Conservation (phyloP, 1,284 basidiomycete genomes). For the Flammula alnicola region DNA sequence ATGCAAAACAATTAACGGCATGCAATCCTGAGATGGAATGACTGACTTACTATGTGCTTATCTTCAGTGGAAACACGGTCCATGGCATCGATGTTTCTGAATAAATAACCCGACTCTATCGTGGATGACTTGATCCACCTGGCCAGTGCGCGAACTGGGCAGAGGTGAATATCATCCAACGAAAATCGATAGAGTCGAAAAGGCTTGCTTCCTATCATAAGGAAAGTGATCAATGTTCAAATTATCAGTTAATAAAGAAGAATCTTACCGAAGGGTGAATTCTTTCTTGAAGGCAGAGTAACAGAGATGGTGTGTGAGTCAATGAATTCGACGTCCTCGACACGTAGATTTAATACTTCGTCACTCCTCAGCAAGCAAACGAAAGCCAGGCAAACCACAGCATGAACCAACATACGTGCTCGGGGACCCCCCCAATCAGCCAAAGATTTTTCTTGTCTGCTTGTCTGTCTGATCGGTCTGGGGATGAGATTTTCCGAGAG, state of each 20-base stretch:
- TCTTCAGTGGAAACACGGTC: background rate
- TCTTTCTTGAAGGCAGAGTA: background rate
- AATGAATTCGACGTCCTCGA: background rate
- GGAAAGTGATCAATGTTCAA: background rate
- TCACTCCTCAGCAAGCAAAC: slow-evolving; percentile 27
- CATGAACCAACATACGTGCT: slow-evolving; percentile 18
- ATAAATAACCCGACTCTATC: slow-evolving; percentile 25
- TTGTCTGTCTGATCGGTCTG: slow-evolving; percentile 10
- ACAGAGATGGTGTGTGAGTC: background rate
- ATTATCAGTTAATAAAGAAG: background rate
- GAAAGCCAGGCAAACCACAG: slow-evolving; percentile 26
- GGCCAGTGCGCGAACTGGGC: slow-evolving; percentile 28
- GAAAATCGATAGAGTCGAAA: slow-evolving; percentile 24
- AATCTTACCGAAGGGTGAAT: background rate
- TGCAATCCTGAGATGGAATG: background rate
- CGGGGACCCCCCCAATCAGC: slow-evolving; percentile 22
- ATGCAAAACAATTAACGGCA: no score
- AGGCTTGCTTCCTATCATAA: slow-evolving; percentile 27
- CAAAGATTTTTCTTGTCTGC: slow-evolving; percentile 6
- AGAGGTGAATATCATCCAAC: slow-evolving; percentile 23
- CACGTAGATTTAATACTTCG: slow-evolving; percentile 27
- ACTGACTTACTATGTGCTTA: background rate
- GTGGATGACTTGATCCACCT: slow-evolving; percentile 18
- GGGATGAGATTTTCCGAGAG: slow-evolving; percentile 20
- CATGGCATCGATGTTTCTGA: slow-evolving; percentile 20